Evolutionary conservation across 345 rosid genomes (phyloP).

Genomic region (Kandelia obovata): DNA sequence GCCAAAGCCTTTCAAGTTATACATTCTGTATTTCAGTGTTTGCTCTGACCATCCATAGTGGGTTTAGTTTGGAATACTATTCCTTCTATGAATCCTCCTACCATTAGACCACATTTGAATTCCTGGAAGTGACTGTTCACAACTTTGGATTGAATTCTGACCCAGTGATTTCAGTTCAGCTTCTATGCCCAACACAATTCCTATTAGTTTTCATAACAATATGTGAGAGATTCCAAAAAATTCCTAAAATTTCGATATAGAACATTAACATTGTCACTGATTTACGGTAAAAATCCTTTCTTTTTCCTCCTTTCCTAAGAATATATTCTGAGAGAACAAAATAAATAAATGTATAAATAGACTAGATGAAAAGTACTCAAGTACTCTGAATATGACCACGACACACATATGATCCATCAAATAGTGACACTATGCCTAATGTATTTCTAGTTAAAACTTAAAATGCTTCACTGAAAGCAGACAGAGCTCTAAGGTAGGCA

Average conservation of each 20-base stretch:
- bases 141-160: neutral
- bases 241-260: neutral
- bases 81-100: neutral
- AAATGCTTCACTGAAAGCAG: too few species aligned
- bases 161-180: neutral
- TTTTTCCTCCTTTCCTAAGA: too few species aligned
- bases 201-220: neutral
- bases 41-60: neutral
- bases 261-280: neutral
- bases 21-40: neutral
- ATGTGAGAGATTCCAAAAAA: neutral
- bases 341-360: neutral
- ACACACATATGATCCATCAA: neutral
- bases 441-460: too few species aligned
- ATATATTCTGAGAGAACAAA: neutral
- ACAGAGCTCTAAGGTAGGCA: too few species aligned
- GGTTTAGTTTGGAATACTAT: neutral
- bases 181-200: neutral
- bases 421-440: neutral
- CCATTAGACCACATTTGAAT: neutral
- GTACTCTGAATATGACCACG: neutral
- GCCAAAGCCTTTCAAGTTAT: neutral
- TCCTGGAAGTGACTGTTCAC: neutral
- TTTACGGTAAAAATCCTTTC: neutral
- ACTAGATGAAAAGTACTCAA: neutral